Evolutionary conservation across 139 green algal genomes (phyloP), one percentile per base, ranked within the genome.

Genomic region (Chlamydomonas incerta): DNA sequence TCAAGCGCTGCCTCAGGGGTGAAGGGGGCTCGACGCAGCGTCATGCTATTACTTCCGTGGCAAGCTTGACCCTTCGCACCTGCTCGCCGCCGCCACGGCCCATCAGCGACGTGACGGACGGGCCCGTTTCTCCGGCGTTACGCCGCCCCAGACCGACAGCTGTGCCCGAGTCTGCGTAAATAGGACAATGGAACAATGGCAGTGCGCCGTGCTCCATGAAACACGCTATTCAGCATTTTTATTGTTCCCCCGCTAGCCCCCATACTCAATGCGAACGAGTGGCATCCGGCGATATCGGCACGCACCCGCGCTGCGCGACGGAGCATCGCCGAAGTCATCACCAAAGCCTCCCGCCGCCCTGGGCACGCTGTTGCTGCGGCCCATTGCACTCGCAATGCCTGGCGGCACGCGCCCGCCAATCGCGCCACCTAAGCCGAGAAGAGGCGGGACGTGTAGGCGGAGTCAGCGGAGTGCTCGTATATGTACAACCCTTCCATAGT

Each of bases 251-350:
- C n/a, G n/a, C n/a, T n/a, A n/a, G n/a, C n/a, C n/a, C n/a, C n/a
- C n/a, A n/a, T n/a, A n/a, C n/a, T n/a, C n/a, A n/a, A n/a, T n/a
- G n/a, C n/a, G n/a, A n/a, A n/a, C n/a, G n/a, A n/a, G n/a, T n/a
- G n/a, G n/a, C n/a, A n/a, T n/a, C n/a, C n/a, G n/a, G n/a, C 13
- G 63, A 26, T 17, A 65, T 65, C 13, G 26, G 66, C 66, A 23
- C 73, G 1, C 57, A 82, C 74, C 74, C 71, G 57, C 57, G 55
- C 74, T 71, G 18, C 74, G 74, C 28, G 21, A 23, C 18, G 74
- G 74, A 24, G 73, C 55, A 8, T 69, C 73, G 3, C 21, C 52
- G 34, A 81, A 81, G n/a, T 80, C 72, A 4, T 81, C 73, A 6
- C 55, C 26, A n/a, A 20, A 29, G 23, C 60, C 73, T 2, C 21